Percentiles rank a stretch among this genome's conserved stretches.
phyloP scores from a whole-genome alignment of 305 asterid species.

The Ajuga reptans region DNA sequence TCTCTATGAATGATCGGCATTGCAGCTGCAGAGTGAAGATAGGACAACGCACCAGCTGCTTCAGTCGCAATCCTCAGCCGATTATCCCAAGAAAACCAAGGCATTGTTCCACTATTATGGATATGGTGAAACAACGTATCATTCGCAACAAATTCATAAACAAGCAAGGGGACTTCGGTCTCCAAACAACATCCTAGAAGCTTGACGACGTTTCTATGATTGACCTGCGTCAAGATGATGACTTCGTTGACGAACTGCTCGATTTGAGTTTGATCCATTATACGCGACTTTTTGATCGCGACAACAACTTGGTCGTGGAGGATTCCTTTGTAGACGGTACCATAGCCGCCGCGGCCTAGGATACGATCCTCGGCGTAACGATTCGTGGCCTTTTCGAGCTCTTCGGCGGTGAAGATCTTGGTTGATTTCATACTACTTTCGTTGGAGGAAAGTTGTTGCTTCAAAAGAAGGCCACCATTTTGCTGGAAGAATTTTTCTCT shows the following conservation, averaged over 20 bases:
- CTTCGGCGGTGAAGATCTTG: conserved; percentile 37
- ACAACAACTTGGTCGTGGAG: conserved; percentile 29
- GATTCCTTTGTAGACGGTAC: conserved; percentile 39
- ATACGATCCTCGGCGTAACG: conserved; percentile 35
- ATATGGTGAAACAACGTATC: conserved; percentile 35
- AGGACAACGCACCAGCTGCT: conserved; percentile 38
- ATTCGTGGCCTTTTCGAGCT: conserved; percentile 44
- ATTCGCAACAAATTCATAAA: conserved; percentile 36
- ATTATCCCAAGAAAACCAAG: conserved; percentile 46
- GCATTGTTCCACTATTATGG: conserved; percentile 24
- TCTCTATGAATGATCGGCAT: conserved; percentile 45
- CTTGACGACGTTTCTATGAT: conserved; percentile 40
- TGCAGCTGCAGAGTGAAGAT: conserved; percentile 44
- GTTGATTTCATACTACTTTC: conserved; percentile 30
- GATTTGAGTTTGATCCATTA: conserved; percentile 37
- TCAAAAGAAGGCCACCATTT: conserved; percentile 48
- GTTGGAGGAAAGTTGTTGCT: conserved; percentile 38
- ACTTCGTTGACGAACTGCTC: conserved; percentile 48
- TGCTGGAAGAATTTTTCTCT: conserved; percentile 43
- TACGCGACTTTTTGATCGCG: conserved; percentile 39
- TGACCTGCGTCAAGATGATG: conserved; percentile 38
- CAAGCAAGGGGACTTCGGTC: conserved; percentile 40
- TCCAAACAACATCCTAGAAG: conserved; percentile 43
- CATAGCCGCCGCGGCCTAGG: conserved; percentile 46
- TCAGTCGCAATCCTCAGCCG: conserved; percentile 38